A percentile compares a stretch with the other conserved stretches of the same genome.
Evolutionary conservation across 192 early-diverging fungal species (phyloP).

Genomic region (Backusella tuberculispora): DNA sequence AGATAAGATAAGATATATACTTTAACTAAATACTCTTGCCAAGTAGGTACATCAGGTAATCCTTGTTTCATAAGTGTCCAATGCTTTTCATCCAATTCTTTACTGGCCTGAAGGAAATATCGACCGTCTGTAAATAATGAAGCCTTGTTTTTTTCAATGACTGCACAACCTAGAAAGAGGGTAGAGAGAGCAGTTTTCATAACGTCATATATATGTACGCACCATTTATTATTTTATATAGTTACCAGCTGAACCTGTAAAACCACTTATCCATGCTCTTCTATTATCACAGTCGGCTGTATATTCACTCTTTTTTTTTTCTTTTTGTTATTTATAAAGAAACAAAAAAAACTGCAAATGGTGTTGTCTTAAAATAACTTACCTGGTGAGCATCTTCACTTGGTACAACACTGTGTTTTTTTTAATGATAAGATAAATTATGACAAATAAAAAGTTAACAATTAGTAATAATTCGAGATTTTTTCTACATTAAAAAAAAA

Average conservation of each 20-base stretch:
- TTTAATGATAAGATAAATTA: too few relatives aligned
- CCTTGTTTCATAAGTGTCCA: constrained; percentile 95
- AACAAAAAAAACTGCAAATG: background rate
- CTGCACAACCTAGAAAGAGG: constrained; percentile 64
- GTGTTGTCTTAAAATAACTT: background rate
- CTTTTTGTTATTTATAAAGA: background rate
- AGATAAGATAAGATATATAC: constrained; percentile 44
- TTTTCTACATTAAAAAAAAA: background rate
- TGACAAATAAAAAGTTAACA: background rate
- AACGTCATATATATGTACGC: background rate
- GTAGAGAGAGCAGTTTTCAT: background rate
- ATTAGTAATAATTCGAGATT: background rate
- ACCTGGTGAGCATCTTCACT: constrained; percentile 96
- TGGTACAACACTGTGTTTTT: constrained; percentile 69
- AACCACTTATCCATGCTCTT: constrained; percentile 88
- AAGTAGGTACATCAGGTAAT: constrained; percentile 80
- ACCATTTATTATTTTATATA: background rate
- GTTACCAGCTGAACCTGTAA: constrained; percentile 89
- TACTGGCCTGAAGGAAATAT: constrained; percentile 92
- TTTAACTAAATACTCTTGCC: constrained; percentile 83
- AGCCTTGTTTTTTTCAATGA: constrained; percentile 77
- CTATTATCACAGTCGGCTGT: constrained; percentile 85
- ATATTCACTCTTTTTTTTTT: constrained; percentile 79
- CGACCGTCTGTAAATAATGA: constrained; percentile 95
- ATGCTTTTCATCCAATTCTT: constrained; percentile 80